Conservation (phyloP, 352 stramenopile genomes). For the Phytophthora uliginosa region DNA sequence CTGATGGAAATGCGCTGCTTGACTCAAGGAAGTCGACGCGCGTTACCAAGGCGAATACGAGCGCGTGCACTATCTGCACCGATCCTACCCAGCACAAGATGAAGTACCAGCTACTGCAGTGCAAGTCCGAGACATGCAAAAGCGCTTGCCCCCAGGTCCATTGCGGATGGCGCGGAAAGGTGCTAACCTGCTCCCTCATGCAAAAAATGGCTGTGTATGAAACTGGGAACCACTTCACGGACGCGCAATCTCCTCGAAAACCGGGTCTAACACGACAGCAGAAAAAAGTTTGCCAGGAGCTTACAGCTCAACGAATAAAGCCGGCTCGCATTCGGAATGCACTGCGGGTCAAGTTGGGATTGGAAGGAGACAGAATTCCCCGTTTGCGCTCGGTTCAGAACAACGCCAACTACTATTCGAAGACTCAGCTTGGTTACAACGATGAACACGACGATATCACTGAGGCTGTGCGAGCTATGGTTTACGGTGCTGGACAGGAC, state of each 20-base stretch:
- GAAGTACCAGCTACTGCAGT: conserved; percentile 9
- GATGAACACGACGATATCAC: conserved; percentile 6
- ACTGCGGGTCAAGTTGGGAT: conserved; percentile 1
- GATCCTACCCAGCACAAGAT: background rate
- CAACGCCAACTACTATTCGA: conserved; percentile 14
- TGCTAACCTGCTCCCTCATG: conserved; percentile 4
- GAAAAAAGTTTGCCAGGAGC: background rate
- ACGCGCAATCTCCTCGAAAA: background rate
- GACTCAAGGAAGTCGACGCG: conserved; percentile 3
- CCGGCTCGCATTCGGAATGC: conserved; percentile 4
- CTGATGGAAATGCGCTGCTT: background rate
- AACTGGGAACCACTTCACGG: background rate
- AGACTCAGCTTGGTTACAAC: background rate
- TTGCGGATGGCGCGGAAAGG: conserved; percentile 1
- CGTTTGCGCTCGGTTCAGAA: conserved; percentile 10
- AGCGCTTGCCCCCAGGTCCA: background rate
- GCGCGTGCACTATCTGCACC: background rate
- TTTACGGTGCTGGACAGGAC: background rate
- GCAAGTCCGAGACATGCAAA: conserved; percentile 1
- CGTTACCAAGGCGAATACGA: conserved; percentile 1
- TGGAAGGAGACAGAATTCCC: background rate
- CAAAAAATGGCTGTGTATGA: background rate
- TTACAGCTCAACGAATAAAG: background rate
- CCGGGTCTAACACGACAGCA: background rate
- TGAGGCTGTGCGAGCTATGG: background rate